Conservation (phyloP, 2,329 filamentous ascomycete genomes). For the Ophidiomyces ophidiicola region DNA sequence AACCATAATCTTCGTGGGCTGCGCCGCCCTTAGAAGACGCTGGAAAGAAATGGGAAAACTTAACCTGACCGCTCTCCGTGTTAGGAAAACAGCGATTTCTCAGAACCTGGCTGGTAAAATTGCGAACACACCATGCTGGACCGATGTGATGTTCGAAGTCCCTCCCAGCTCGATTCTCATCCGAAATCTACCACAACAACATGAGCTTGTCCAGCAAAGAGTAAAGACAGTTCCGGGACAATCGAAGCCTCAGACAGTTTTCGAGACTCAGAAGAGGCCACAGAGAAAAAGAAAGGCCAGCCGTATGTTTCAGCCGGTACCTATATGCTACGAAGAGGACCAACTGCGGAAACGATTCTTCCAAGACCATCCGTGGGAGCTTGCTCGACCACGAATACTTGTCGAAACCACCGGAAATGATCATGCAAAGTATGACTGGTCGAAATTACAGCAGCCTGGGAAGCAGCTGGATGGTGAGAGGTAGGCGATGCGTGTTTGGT, state of each 20-base stretch:
- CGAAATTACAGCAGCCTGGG: conserved; percentile 58
- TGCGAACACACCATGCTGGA: conserved; percentile 39
- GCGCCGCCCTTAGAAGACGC: background rate
- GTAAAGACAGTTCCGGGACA: conserved; percentile 15
- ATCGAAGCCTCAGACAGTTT: conserved; percentile 25
- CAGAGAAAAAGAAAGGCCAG: conserved; percentile 51
- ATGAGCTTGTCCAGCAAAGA: conserved; percentile 32
- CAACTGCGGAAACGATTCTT: conserved; percentile 69
- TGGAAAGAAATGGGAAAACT: conserved; percentile 33
- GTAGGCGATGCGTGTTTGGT: conserved; percentile 36
- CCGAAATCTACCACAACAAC: conserved; percentile 42
- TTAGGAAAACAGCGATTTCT: conserved; percentile 32
- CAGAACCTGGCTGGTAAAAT: conserved; percentile 29
- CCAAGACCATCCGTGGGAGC: conserved; percentile 91
- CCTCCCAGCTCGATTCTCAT: conserved; percentile 50
- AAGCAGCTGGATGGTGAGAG: conserved; percentile 73
- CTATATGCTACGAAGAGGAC: conserved; percentile 74
- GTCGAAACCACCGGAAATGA: conserved; percentile 81
- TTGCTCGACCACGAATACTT: conserved; percentile 74
- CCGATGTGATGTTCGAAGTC: conserved; percentile 43
- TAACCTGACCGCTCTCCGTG: conserved; percentile 36
- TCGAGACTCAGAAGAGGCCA: conserved; percentile 26
- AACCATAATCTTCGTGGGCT: no score
- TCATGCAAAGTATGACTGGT: conserved; percentile 65
- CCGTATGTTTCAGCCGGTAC: conserved; percentile 67